Percentiles rank a stretch among this genome's conserved stretches.
Conservation (phyloP, 495 filamentous ascomycete species). For the Neurospora tetraspora region DNA sequence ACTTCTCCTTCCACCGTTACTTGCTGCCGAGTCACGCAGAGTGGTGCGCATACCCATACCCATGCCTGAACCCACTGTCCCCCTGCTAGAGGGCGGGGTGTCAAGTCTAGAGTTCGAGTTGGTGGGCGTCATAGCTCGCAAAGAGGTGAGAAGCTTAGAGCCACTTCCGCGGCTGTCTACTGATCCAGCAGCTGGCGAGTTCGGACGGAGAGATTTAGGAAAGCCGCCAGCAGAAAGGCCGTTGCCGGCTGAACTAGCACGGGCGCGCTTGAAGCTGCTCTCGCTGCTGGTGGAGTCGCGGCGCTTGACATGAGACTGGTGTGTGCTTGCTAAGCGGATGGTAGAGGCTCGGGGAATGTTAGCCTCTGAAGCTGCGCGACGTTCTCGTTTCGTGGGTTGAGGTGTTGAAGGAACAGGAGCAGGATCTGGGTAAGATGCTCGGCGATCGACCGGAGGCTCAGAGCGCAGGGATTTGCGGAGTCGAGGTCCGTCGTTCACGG, state of each 20-base stretch:
- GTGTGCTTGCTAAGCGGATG: neutral
- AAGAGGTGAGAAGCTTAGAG: slow-evolving; percentile 9
- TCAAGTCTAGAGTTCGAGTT: slow-evolving; percentile 20
- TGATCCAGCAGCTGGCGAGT: neutral
- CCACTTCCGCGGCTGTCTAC: neutral
- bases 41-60: slow-evolving; percentile 23
- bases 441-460: neutral
- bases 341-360: neutral
- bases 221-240: slow-evolving; percentile 9
- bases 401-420: neutral
- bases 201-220: slow-evolving; percentile 27
- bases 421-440: slow-evolving; percentile 3
- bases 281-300: slow-evolving; percentile 38
- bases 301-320: slow-evolving; percentile 15
- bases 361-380: slow-evolving; percentile 15
- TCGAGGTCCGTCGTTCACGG: slow-evolving; percentile 1
- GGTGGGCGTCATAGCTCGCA: slow-evolving; percentile 29
- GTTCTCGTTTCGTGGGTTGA: neutral
- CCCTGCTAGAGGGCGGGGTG: slow-evolving; percentile 1
- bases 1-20: slow-evolving; percentile 6
- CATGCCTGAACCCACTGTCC: neutral
- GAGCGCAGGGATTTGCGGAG: slow-evolving; percentile 24
- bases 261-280: slow-evolving; percentile 38
- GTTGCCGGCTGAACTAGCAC: slow-evolving; percentile 2
- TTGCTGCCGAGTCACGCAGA: slow-evolving; percentile 15